Evolutionary conservation across 495 filamentous ascomycete species (phyloP).

Genomic region (Neurospora sp.): DNA sequence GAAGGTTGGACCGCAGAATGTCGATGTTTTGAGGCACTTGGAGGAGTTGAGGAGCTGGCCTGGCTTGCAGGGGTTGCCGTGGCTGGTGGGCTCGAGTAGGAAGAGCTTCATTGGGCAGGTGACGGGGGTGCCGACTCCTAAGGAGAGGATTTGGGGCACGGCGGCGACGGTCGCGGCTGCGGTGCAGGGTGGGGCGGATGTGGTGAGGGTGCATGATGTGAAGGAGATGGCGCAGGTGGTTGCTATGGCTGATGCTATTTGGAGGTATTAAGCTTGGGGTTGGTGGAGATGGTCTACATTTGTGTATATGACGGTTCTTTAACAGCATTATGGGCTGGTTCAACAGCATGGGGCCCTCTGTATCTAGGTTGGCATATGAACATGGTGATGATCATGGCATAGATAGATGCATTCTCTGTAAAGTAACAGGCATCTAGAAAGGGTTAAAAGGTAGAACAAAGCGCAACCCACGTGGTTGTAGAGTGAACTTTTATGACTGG

Average conservation of each 20-base stretch:
- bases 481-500: neutral
- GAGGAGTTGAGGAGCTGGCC: conserved; percentile 50
- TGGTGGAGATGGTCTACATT: neutral
- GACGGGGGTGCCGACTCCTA: conserved; percentile 54
- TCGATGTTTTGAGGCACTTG: conserved; percentile 64
- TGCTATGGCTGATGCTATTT: conserved; percentile 86
- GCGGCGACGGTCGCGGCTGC: conserved; percentile 81
- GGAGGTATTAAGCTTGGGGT: conserved; percentile 37
- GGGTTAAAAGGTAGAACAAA: neutral
- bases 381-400: neutral
- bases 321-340: neutral
- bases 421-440: neutral
- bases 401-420: neutral
- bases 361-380: neutral
- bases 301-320: neutral
- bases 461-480: too few relatives aligned
- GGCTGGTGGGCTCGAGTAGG: conserved; percentile 81
- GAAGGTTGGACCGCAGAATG: conserved; percentile 69
- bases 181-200: conserved; percentile 85
- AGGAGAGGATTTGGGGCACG: conserved; percentile 70
- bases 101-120: conserved; percentile 83
- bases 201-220: conserved; percentile 92
- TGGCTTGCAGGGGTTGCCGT: conserved; percentile 65
- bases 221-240: conserved; percentile 79
- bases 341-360: neutral